Conservation (phyloP, 2,329 filamentous ascomycete genomes). For the Fusarium sp. region DNA sequence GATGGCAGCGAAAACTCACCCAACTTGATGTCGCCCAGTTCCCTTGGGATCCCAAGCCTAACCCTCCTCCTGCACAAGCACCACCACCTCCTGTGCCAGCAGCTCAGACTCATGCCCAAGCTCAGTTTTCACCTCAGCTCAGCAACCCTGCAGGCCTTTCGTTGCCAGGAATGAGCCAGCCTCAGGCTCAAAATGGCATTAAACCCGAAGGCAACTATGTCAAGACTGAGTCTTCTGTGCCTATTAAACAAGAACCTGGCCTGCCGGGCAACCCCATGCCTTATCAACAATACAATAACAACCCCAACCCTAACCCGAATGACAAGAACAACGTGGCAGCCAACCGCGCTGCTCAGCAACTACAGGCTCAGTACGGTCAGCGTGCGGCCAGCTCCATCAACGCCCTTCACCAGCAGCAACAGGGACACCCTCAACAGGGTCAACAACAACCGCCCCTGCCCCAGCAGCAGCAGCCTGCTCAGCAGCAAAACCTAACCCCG, state of each 20-base stretch:
- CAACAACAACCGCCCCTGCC: conserved; percentile 44
- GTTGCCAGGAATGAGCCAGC: conserved; percentile 51
- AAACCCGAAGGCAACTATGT: conserved; percentile 62
- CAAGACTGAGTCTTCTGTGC: conserved; percentile 64
- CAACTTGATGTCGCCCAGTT: conserved; percentile 88
- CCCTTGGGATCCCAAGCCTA: conserved; percentile 93
- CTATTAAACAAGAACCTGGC: conserved; percentile 62
- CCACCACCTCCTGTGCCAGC: conserved; percentile 45
- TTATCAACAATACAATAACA: conserved; percentile 53
- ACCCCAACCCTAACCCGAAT: conserved; percentile 44
- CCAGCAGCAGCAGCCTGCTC: conserved; percentile 50
- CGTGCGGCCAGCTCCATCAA: conserved; percentile 77
- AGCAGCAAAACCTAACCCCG: conserved; percentile 50
- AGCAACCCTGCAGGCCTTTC: conserved; percentile 48
- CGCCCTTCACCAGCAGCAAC: conserved; percentile 66
- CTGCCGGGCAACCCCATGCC: conserved; percentile 51
- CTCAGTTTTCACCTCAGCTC: conserved; percentile 52
- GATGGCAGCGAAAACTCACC: conserved; percentile 94
- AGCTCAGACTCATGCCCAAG: conserved; percentile 50
- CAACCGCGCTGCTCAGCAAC: conserved; percentile 69
- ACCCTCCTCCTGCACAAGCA: conserved; percentile 63
- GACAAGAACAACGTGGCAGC: conserved; percentile 62
- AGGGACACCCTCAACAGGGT: conserved; percentile 46
- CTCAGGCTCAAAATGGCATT: conserved; percentile 54
- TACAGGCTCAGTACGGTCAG: conserved; percentile 73